Percentiles rank a stretch among this genome's conserved stretches.
These are phyloP conservation scores for Arachnopeziza araneosa DNA, from an alignment of 2,329 filamentous ascomycete genomes.

Conservation along the genomic window DNA sequence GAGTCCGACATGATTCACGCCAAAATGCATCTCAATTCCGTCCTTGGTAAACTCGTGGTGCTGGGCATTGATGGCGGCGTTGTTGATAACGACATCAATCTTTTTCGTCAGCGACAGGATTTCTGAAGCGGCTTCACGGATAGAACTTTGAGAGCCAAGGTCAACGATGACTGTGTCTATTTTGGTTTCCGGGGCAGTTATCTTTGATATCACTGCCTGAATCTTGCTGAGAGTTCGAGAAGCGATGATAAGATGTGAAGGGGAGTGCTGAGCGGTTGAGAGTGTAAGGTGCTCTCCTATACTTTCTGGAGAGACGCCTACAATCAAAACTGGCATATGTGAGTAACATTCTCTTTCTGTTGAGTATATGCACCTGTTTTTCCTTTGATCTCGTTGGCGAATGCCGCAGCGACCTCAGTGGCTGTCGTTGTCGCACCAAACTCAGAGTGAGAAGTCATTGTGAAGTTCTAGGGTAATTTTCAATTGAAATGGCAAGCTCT, in stretches of 20 bases:
- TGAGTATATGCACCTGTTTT: conserved; percentile 22
- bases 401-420: conserved; percentile 31
- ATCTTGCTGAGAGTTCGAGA: conserved; percentile 17
- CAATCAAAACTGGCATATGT: conserved; percentile 10
- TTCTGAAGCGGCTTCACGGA: conserved; percentile 35
- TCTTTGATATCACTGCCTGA: conserved; percentile 6
- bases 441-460: conserved; percentile 11
- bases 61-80: conserved; percentile 33
- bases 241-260: conserved; percentile 16
- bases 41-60: conserved; percentile 29
- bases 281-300: conserved; percentile 13
- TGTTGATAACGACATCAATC: conserved; percentile 39
- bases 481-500: background rate
- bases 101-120: conserved; percentile 32
- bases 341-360: conserved; percentile 1
- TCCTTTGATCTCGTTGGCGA: conserved; percentile 27
- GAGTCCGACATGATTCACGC: conserved; percentile 24
- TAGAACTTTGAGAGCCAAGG: conserved; percentile 35
- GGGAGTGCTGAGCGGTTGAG: conserved; percentile 18
- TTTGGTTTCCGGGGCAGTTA: background rate
- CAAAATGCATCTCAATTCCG: conserved; percentile 32
- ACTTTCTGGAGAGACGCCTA: conserved; percentile 11
- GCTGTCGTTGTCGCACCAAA: conserved; percentile 33
- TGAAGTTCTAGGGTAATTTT: background rate
- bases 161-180: conserved; percentile 21